Conservation (phyloP, 2,329 filamentous ascomycete genomes). For the Talaromyces sp. region DNA sequence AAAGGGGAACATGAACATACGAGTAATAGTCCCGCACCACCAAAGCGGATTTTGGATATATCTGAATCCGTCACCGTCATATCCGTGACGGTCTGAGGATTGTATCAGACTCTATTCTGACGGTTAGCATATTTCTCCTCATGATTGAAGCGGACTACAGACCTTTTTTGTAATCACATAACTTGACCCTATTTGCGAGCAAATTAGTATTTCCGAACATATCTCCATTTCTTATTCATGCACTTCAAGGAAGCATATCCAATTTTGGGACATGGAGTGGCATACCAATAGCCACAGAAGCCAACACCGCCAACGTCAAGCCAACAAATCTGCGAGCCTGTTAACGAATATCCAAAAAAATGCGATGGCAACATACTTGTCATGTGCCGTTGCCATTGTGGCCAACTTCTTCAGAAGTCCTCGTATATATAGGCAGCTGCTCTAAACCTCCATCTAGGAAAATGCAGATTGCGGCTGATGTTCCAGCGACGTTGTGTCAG, state of each 20-base stretch:
- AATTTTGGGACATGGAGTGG: neutral
- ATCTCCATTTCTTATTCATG: neutral
- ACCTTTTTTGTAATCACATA: slow-evolving; percentile 18
- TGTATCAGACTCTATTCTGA: slow-evolving; percentile 13
- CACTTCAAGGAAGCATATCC: neutral
- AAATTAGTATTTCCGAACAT: neutral
- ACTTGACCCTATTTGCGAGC: slow-evolving; percentile 5
- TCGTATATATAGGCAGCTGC: neutral
- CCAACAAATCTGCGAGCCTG: slow-evolving; percentile 8
- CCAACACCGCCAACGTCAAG: slow-evolving; percentile 15
- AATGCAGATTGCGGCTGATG: neutral
- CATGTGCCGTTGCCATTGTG: slow-evolving; percentile 14
- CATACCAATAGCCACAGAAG: slow-evolving; percentile 16
- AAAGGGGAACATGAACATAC: neutral
- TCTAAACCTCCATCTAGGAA: neutral
- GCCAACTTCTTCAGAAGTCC: neutral
- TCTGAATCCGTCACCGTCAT: slow-evolving; percentile 11
- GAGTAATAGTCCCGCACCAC: slow-evolving; percentile 17
- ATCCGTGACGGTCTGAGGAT: slow-evolving; percentile 15
- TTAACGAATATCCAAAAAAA: neutral
- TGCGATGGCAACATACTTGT: slow-evolving; percentile 8
- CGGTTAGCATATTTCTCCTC: neutral
- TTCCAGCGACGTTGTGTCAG: neutral
- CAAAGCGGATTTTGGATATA: slow-evolving; percentile 16
- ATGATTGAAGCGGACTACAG: neutral